These are phyloP conservation scores for Tuber borchii DNA, from an alignment of 495 filamentous ascomycete genomes.

Conservation along the genomic window DNA sequence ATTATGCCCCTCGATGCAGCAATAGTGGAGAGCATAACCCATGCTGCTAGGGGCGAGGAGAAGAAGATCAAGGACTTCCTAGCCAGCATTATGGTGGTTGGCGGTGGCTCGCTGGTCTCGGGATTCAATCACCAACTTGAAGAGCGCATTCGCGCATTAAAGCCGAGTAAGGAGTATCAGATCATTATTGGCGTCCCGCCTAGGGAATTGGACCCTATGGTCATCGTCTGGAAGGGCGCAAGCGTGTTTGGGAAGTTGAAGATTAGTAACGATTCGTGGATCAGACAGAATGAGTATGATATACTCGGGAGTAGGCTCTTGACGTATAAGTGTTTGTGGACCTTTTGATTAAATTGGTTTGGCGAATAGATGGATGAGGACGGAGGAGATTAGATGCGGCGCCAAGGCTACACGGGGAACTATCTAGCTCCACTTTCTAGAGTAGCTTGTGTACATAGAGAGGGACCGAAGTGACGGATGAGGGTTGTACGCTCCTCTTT, in stretches of 20 bases:
- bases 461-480: neutral
- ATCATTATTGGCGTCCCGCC: slow-evolving; percentile 81
- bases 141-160: slow-evolving; percentile 68
- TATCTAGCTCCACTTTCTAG: neutral
- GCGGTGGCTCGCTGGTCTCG: slow-evolving; percentile 74
- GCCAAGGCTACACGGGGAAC: neutral
- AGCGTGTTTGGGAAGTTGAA: slow-evolving; percentile 92
- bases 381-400: neutral
- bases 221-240: slow-evolving; percentile 94
- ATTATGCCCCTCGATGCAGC: slow-evolving; percentile 77
- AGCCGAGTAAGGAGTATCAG: slow-evolving; percentile 34
- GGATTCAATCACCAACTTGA: slow-evolving; percentile 72
- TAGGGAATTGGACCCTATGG: slow-evolving; percentile 85
- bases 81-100: slow-evolving; percentile 90
- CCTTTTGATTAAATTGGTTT: slow-evolving; percentile 42
- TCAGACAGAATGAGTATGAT: slow-evolving; percentile 80
- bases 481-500: neutral
- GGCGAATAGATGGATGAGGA: neutral
- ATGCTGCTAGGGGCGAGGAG: slow-evolving; percentile 81
- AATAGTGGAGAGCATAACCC: slow-evolving; percentile 77
- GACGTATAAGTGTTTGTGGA: slow-evolving; percentile 84
- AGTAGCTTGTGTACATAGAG: neutral
- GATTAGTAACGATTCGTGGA: slow-evolving; percentile 87
- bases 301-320: slow-evolving; percentile 70
- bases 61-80: slow-evolving; percentile 87